Conservation (phyloP, 306 rosid species). For the Alnus rubra region DNA sequence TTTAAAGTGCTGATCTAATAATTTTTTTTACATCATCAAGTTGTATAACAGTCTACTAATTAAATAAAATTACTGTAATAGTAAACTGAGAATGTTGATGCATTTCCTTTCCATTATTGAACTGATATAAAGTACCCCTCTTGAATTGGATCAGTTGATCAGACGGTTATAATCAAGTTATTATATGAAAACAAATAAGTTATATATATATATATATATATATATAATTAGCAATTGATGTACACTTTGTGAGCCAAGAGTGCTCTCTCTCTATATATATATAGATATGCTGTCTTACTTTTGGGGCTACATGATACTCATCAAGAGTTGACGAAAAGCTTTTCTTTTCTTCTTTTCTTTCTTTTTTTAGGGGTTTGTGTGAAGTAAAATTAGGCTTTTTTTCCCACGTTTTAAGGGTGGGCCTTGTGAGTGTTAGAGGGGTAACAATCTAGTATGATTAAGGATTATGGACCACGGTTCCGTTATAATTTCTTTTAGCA, state of each 20-base stretch:
- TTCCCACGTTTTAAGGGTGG: constrained; percentile 13
- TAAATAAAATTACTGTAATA: too few species aligned
- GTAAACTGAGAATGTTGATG: too few species aligned
- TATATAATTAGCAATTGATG: not conserved
- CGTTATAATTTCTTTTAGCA: constrained; percentile 4
- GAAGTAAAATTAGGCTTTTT: constrained; percentile 13
- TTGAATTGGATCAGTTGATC: not conserved
- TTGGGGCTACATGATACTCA: constrained; percentile 1
- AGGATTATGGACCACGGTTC: constrained; percentile 19
- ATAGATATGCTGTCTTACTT: not conserved
- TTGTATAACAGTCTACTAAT: too few species aligned
- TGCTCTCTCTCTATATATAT: not conserved
- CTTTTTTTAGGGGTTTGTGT: not conserved
- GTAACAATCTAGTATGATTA: not conserved
- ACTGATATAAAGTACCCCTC: too few species aligned
- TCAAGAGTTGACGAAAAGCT: not conserved
- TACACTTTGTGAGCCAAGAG: not conserved
- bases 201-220: not conserved
- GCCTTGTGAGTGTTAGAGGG: not conserved
- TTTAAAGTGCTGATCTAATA: too few species aligned
- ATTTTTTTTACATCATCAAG: too few species aligned
- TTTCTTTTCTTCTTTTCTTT: not conserved
- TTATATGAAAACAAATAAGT: not conserved
- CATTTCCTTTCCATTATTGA: too few species aligned
- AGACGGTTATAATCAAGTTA: not conserved